phyloP scores from a whole-genome alignment of 1,139 yeast genomes.

The Saccharomyces hybrid region DNA sequence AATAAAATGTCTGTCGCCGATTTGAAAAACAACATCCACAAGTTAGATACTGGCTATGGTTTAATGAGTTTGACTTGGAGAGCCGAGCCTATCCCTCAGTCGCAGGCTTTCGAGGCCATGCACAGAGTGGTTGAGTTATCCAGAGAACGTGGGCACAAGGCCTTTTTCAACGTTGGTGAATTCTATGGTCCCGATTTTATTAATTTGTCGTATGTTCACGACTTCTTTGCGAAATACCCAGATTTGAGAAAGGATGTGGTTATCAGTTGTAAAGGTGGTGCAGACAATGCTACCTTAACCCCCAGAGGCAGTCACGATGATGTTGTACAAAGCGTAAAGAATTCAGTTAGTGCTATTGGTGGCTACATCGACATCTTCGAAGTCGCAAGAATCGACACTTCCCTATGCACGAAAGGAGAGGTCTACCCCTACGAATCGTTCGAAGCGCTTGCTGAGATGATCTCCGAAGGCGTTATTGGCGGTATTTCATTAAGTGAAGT shows the following conservation, averaged over 20 bases:
- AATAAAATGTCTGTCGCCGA: conserved; percentile 16
- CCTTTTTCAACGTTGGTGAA: conserved; percentile 67
- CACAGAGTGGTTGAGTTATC: conserved; percentile 37
- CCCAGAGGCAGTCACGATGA: conserved; percentile 48
- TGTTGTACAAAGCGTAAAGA: conserved; percentile 45
- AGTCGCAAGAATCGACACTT: conserved; percentile 59
- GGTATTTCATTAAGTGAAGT: conserved; percentile 72
- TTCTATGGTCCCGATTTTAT: conserved; percentile 57
- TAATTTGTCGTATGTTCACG: conserved; percentile 48
- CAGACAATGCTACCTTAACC: conserved; percentile 30
- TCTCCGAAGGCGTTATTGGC: conserved; percentile 50
- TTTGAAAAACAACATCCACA: conserved; percentile 15
- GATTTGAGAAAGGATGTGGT: conserved; percentile 46
- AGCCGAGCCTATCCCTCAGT: conserved; percentile 38
- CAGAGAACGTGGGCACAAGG: conserved; percentile 42
- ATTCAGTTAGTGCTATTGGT: conserved; percentile 41
- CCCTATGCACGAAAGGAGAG: conserved; percentile 26
- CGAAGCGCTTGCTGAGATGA: conserved; percentile 43
- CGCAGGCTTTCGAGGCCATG: conserved; percentile 38
- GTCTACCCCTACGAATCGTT: conserved; percentile 38
- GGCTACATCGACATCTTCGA: conserved; percentile 53
- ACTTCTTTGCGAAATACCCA: conserved; percentile 51
- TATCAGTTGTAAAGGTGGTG: conserved; percentile 64
- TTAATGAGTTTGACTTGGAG: conserved; percentile 46
- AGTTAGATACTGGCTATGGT: conserved; percentile 31